Evolutionary conservation across 306 rosid genomes (phyloP).

Genomic region (Medicago ruthenica): DNA sequence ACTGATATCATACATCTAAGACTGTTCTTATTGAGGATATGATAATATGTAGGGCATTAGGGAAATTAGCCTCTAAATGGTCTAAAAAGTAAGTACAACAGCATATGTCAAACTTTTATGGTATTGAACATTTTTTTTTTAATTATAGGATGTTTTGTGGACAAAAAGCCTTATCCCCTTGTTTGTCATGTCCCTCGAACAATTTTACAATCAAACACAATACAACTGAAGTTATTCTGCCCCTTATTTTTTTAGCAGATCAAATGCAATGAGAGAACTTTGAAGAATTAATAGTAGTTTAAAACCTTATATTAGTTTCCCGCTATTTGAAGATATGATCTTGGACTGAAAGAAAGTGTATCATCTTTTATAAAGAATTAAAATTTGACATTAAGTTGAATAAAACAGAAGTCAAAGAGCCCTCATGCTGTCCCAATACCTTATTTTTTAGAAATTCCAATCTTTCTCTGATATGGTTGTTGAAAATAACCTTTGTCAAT

Average conservation of each 20-base stretch:
- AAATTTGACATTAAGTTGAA: not conserved
- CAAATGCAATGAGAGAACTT: not conserved
- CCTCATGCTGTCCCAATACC: too few relatives aligned
- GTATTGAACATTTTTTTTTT: too few relatives aligned
- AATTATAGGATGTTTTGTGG: too few relatives aligned
- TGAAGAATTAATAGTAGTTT: not conserved
- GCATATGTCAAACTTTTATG: too few relatives aligned
- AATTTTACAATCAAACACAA: too few relatives aligned
- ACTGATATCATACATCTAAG: not conserved
- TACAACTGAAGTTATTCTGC: too few relatives aligned
- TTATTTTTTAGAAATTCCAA: not conserved
- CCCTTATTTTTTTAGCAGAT: too few relatives aligned
- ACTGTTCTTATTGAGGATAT: not conserved
- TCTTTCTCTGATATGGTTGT: conserved; percentile 4
- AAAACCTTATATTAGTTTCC: not conserved
- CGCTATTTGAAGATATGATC: not conserved
- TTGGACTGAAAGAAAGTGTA: not conserved
- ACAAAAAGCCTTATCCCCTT: too few relatives aligned
- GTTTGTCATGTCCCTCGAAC: too few relatives aligned
- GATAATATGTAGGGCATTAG: not conserved
- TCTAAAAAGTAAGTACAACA: too few relatives aligned
- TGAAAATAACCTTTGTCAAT: not conserved
- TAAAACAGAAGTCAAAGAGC: not conserved
- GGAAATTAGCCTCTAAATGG: not conserved
- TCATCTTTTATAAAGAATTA: not conserved